Conservation (phyloP, 768 basidiomycete genomes). For the Wakefieldia striispora region DNA sequence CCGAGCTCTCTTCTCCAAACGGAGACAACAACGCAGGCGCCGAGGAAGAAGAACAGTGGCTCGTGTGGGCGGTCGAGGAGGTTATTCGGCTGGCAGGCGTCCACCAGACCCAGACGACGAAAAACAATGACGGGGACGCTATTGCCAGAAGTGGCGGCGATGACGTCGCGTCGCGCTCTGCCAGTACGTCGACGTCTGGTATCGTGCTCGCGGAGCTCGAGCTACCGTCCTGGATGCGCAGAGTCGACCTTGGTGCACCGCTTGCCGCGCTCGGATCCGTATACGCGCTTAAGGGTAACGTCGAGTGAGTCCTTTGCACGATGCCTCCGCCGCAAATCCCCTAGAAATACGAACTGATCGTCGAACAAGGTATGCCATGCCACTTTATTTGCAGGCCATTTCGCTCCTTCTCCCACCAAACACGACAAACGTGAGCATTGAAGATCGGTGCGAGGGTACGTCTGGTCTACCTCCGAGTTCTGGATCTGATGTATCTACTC, state of each 20-base stretch:
- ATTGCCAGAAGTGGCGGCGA: no score
- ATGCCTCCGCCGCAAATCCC: neutral
- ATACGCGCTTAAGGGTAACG: conserved; percentile 53
- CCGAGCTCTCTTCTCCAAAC: conserved; percentile 36
- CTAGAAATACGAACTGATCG: neutral
- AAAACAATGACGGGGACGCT: neutral
- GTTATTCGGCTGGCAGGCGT: conserved; percentile 30
- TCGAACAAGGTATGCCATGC: conserved; percentile 57
- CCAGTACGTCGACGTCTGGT: neutral
- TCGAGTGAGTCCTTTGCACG: conserved; percentile 32
- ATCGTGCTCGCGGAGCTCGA: conserved; percentile 49
- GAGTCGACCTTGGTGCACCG: conserved; percentile 62
- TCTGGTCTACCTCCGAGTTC: neutral
- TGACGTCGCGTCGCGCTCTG: neutral
- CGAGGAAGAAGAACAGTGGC: conserved; percentile 43
- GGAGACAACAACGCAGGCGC: conserved; percentile 15
- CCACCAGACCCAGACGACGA: neutral
- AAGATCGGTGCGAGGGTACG: conserved; percentile 62
- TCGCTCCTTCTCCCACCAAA: conserved; percentile 53
- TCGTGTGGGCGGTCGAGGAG: conserved; percentile 44
- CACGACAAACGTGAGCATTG: conserved; percentile 28
- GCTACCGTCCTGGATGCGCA: conserved; percentile 58
- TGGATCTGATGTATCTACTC: no score
- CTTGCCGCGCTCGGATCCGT: conserved; percentile 65
- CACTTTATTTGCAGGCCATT: conserved; percentile 64